Evolutionary conservation across 1,139 yeast species (phyloP).

Genomic region (Hyphopichia buzzinii): DNA sequence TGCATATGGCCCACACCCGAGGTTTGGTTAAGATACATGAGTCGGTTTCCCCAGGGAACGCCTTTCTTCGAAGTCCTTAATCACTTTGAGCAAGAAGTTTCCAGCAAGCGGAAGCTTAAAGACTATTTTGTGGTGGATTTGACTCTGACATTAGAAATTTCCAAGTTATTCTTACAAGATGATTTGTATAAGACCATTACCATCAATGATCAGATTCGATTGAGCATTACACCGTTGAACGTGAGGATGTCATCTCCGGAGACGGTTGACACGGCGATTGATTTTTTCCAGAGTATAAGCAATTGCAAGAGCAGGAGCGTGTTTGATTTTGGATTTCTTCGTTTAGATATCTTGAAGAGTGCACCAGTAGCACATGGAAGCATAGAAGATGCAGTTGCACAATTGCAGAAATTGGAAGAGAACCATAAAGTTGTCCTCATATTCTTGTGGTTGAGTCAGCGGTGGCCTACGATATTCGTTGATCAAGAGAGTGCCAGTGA

Average conservation of each 20-base stretch:
- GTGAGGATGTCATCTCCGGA: conserved; percentile 23
- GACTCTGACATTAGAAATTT: conserved; percentile 40
- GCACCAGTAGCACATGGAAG: conserved; percentile 20
- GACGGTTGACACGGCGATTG: conserved; percentile 25
- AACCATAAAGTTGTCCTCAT: conserved; percentile 67
- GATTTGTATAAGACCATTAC: conserved; percentile 23
- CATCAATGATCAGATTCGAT: conserved; percentile 53
- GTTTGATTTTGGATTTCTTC: conserved; percentile 42
- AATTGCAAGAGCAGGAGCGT: conserved; percentile 38
- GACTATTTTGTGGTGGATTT: conserved; percentile 44
- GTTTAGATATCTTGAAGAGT: conserved; percentile 24
- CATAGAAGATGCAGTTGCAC: conserved; percentile 26
- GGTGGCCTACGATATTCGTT: conserved; percentile 79
- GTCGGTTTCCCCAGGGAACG: conserved; percentile 51
- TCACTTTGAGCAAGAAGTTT: conserved; percentile 43
- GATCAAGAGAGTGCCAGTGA: conserved; percentile 76
- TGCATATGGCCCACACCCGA: conserved; percentile 69
- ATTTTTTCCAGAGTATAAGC: conserved; percentile 38
- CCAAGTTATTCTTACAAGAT: conserved; percentile 43
- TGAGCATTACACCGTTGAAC: conserved; percentile 60
- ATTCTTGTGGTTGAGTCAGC: conserved; percentile 81
- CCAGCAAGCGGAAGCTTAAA: conserved; percentile 10
- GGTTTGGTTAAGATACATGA: conserved; percentile 57
- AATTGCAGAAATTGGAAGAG: conserved; percentile 57
- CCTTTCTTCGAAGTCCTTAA: conserved; percentile 44